Base-by-base conservation (phyloP, 768 basidiomycete genomes). In the Mycena indigotica region DNA sequence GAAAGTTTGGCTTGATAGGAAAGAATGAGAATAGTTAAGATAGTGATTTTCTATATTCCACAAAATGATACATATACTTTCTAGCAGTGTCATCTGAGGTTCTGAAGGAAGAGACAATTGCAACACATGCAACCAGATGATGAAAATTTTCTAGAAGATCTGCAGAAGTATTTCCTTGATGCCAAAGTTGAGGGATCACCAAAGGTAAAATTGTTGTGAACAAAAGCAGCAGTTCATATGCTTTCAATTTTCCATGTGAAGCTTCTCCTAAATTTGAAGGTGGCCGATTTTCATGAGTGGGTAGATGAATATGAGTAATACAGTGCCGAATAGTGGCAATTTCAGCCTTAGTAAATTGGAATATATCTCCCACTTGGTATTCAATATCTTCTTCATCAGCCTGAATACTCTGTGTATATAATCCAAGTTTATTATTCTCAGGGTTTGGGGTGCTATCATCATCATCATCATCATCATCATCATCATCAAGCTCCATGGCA, bases 1-100 rank as follows among this genome's bases (percentile, higher is more conserved):
- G 72, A 50, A 73, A 67, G 56, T 74, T 74, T 10, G 72, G 71
- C n/a, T 58, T 57, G 24, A 68, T 65, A 5, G 38, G 24, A 29
- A 57, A 55, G 15, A 63, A 28, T 3, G 67, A 63, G 60, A 69
- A 72, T 8, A 73, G 52, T 1, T 53, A 19, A 28, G 63, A 52
- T 2, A 65, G 62, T 17, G 62, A 23, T 28, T 52, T 23, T 5
- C 65, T 56, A 55, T 72, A 58, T 28, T 29, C 0, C 1, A 53
- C 19, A 35, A 44, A 52, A 19, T 52, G 41, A 6, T 26, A 39
- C 23, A 21, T 49, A 19, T 17, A 62, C n/a, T 13, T 16, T 10
- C 56, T 28, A 10, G 60, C 60, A 40, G 53, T 46, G 3, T 30
- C 15, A 26, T 50, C 26, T 4, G 56, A 54, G 15, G 61, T 58